Percentiles rank a stretch among this genome's conserved stretches.
Conservation (phyloP, 768 basidiomycete species). For the Termitomyces heimii region DNA sequence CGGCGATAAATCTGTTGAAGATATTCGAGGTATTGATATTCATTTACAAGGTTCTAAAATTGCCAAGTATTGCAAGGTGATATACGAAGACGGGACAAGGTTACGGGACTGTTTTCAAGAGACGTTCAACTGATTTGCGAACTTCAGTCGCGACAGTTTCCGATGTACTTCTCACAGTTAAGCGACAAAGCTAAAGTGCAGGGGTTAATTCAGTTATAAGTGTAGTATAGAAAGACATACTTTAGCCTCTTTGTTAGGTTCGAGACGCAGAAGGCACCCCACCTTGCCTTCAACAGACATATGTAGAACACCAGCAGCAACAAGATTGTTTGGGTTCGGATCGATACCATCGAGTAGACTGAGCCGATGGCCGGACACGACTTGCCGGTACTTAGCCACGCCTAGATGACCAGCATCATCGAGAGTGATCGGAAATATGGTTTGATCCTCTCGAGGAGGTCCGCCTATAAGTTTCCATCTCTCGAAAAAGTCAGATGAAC, state of each 20-base stretch:
- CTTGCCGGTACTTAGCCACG: conserved; percentile 61
- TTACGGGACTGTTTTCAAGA: conserved; percentile 28
- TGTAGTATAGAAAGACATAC: conserved; percentile 33
- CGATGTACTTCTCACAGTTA: conserved; percentile 94
- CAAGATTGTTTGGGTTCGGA: conserved; percentile 90
- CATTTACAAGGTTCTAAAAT: background rate
- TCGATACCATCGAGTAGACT: conserved; percentile 82
- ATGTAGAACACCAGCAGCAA: conserved; percentile 94
- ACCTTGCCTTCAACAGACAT: conserved; percentile 91
- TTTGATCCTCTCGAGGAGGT: conserved; percentile 86
- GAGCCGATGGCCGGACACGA: conserved; percentile 73
- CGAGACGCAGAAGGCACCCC: conserved; percentile 87
- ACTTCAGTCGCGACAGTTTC: conserved; percentile 79
- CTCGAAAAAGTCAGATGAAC: conserved; percentile 87
- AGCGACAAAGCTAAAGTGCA: conserved; percentile 66
- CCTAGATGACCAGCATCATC: conserved; percentile 69
- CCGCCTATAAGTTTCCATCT: conserved; percentile 98
- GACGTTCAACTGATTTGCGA: conserved; percentile 47
- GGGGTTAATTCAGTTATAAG: background rate
- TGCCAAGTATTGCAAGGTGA: conserved; percentile 13
- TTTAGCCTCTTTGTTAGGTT: conserved; percentile 96
- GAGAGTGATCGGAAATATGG: conserved; percentile 75
- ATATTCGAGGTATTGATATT: background rate
- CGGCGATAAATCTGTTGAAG: conserved; percentile 22
- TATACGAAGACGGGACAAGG: conserved; percentile 9